Base-by-base conservation (phyloP, 2,329 filamentous ascomycete species). In the Aspergillus chevalieri region DNA sequence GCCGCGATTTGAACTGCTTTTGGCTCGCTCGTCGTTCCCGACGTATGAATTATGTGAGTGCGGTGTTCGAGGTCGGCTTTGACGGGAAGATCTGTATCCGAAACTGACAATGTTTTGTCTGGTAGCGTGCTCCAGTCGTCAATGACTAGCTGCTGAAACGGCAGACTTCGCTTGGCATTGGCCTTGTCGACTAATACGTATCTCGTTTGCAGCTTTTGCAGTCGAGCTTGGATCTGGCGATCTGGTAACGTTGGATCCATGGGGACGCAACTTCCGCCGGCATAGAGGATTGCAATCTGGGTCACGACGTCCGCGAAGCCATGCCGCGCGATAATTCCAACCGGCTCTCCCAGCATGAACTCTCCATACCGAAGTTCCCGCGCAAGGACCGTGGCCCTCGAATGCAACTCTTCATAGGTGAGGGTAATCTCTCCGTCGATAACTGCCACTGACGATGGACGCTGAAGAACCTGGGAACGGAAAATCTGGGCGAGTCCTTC, bases 1-100 rank as follows among this genome's bases (percentile, higher is more conserved):
- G 55, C 57, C 1, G 46, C 44, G 12, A 62, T 59, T 30, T 63
- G 58, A 4, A 63, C 59, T 2, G 59, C 55, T 19, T 61, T 61
- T 2, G 59, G 57, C 43, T 57, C 45, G 21, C 57, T 52, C 14
- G 59, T 60, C 8, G 59, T 53, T 0, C 59, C 59, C 0, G 59
- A 61, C 1, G 59, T 61, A 39, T 59, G 54, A 8, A 61, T 51
- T 4, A 61, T 17, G 39, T 61, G 59, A 6, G 51, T 54, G 10
- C 56, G 47, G 24, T 56, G 52, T 4, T 46, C 26, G 5, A 48
- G 34, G 22, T 24, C 30, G 9, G 49, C 50, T 14, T 24, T 6
- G n/a, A 47, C 41, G 6, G 52, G 53, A 10, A 48, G 19, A 14
- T 9, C 28, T 14, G 34, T 22, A 22, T 36, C 24, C 3, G 9